phyloP scores from a whole-genome alignment of 2,329 filamentous ascomycete genomes.

The Pseudophaeomoniella oleicola region DNA sequence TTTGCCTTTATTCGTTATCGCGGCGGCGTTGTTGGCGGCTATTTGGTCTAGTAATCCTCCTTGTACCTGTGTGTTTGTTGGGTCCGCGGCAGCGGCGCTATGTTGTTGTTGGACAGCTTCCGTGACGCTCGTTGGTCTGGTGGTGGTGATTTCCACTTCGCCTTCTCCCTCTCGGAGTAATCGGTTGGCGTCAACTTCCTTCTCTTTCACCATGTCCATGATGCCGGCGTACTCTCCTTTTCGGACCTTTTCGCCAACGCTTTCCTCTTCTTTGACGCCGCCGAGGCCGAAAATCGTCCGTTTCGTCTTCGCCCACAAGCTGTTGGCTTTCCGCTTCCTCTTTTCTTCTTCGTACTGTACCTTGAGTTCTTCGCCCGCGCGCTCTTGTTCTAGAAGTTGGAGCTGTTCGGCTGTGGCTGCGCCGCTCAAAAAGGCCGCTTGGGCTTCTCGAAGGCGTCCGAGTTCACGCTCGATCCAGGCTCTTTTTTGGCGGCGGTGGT shows the following conservation, averaged over 20 bases:
- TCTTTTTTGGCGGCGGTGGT: conserved; percentile 50
- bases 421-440: conserved; percentile 24
- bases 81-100: no score
- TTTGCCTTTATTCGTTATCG: neutral
- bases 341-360: conserved; percentile 24
- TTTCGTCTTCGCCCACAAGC: conserved; percentile 10
- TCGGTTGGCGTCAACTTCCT: neutral
- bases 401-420: conserved; percentile 25
- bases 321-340: conserved; percentile 20
- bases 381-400: conserved; percentile 28
- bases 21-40: neutral
- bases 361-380: conserved; percentile 27
- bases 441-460: conserved; percentile 25
- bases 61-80: neutral
- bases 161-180: neutral
- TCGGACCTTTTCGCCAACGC: neutral
- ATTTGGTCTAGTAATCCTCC: neutral
- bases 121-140: neutral
- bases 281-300: conserved; percentile 2
- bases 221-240: neutral
- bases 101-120: neutral
- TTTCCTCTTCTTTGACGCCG: neutral
- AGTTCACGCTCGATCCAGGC: conserved; percentile 43
- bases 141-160: neutral
- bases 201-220: neutral